Base-by-base conservation (phyloP, 139 green algal species). In the Chlamydomonas eustigma region DNA sequence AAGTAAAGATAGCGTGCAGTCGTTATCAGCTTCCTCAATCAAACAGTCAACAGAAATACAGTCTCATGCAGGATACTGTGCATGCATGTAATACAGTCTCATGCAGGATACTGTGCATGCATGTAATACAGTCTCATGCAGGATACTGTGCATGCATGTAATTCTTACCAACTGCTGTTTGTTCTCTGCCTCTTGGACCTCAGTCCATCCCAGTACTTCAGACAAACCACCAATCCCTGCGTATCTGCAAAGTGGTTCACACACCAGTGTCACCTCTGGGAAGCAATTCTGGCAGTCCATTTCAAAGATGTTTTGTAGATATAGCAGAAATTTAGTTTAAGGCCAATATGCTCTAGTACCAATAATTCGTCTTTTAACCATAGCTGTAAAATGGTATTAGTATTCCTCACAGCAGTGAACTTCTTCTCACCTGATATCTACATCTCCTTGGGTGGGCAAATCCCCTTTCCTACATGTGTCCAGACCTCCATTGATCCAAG, bases 401-500 rank as follows among this genome's bases (percentile, higher is more conserved):
- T n/a, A n/a, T n/a, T n/a, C n/a, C n/a, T n/a, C n/a, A n/a, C n/a
- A n/a, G n/a, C n/a, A n/a, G n/a, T n/a, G 34, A 63, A 1, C 25
- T 8, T 28, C 28, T 1, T 51, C 78, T 2, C 50, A 81, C 58
- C 86, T 70, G 32, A 92, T 63, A 79, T 95, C 91, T 37, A 83
- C 82, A 51, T 51, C 81, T 35, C 83, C 79, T 25, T 51, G 70
- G 1, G 84, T 91, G n/a, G 74, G 71, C 35, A 97, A 71, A 65
- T 94, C 88, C 30, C 86, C 90, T n/a, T 78, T 79, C 30, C 80
- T 69, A 24, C 85, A 86, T n/a, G 92, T 94, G 80, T 97, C 93
- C 32, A 95, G 88, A 63, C 93, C 93, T 32, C 93, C 93, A 74
- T 95, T 97, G 82, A 97, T 82, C 93, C 93, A 97, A 2, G 89